Evolutionary conservation across 225 moss, liverwort and hornwort genomes (phyloP), one percentile per base, ranked within the genome.

Genomic region (Physcomitrium patens): DNA sequence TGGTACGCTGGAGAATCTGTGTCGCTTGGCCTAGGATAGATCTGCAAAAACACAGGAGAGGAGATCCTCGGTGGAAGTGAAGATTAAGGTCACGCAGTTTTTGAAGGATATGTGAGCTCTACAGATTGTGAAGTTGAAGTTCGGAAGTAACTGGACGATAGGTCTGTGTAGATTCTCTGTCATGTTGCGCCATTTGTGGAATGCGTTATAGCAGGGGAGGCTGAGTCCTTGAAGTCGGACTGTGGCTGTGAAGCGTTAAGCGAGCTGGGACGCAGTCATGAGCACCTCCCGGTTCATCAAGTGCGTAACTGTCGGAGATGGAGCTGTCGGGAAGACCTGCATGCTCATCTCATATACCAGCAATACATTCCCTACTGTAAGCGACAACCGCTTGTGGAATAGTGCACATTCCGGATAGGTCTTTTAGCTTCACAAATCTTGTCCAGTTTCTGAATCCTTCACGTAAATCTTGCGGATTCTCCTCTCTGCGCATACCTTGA

Each of bases 341-440:
- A 99, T 99, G 97, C 97, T 99, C 76, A 99, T 99, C 75, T 99
- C 97, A 3, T 99, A 99, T 77, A 99, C 97, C 75, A 99, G 97
- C 85, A 99, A 99, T 77, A 99, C 97, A 18, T 99, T 99, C 80
- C 97, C 97, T 64, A 99, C 97, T 47, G 97, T 99, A 86, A 93
- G 93, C 81, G 61, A 62, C 37, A 28, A 70, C 68, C 64, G 37
- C 53, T 53, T 5, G 50, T 73, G 54, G 45, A 80, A 46, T 27
- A 54, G 18, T 27, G 45, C 44, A 11, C 23, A 1, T 18, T 55
- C 43, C 27, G 59, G 63, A 72, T 69, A 81, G 69, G 71, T 77
- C n/a, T n/a, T 66, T 65, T 53, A n/a, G 20, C 62, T 67, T 18
- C 42, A 9, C 22, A 51, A 63, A 14, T 26, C n/a, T 51, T 68